Evolutionary conservation across 441 rosid genomes (phyloP).

Genomic region (Populus hybrid): DNA sequence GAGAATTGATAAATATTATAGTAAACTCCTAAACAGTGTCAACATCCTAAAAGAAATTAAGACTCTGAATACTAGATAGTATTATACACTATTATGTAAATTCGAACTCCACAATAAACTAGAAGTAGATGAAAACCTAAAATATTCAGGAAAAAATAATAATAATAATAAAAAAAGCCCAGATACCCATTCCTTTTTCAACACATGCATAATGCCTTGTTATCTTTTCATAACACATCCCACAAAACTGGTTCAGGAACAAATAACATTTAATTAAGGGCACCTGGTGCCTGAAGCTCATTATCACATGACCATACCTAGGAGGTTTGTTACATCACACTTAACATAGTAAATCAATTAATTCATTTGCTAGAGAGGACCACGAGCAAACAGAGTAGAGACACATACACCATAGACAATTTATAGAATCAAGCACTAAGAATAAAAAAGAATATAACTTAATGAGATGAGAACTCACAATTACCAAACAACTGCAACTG

Average conservation of each 20-base stretch:
- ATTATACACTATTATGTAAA: neutral
- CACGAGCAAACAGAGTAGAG: neutral
- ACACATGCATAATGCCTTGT: neutral
- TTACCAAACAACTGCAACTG: constrained; percentile 69
- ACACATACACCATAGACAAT: neutral
- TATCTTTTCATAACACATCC: neutral
- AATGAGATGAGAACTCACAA: constrained; percentile 37
- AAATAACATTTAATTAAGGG: neutral
- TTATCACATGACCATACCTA: neutral
- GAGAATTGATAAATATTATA: too few relatives aligned
- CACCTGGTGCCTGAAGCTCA: neutral
- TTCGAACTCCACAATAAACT: neutral
- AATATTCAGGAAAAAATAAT: too few relatives aligned
- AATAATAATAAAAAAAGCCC: neutral
- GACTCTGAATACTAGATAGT: neutral
- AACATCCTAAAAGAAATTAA: neutral
- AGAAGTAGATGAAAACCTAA: neutral
- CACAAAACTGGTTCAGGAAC: neutral
- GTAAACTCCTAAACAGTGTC: neutral
- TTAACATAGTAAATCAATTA: neutral
- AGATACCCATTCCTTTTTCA: neutral
- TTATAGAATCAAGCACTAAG: neutral
- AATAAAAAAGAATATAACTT: too few relatives aligned
- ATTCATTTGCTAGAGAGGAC: neutral
- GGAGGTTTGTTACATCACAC: neutral